Evolutionary conservation across 2,329 filamentous ascomycete species (phyloP).

Genomic region (Xylariaceae sp.): DNA sequence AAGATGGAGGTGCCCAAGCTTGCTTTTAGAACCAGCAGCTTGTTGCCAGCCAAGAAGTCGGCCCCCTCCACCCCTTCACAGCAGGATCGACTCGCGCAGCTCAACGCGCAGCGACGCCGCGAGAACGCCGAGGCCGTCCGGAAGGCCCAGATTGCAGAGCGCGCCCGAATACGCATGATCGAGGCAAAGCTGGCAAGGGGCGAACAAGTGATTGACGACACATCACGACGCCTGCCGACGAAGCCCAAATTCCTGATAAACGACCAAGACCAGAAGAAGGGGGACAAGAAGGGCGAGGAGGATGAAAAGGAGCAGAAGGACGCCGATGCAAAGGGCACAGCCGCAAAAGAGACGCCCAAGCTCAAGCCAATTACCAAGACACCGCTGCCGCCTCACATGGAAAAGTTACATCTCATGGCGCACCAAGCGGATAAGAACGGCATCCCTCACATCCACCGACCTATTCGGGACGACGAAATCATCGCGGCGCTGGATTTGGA

Average conservation of each 20-base stretch:
- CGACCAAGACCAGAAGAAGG: slow-evolving; percentile 46
- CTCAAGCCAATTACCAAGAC: slow-evolving; percentile 36
- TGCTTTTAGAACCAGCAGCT: slow-evolving; percentile 64
- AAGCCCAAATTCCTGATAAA: slow-evolving; percentile 64
- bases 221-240: slow-evolving; percentile 58
- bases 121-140: slow-evolving; percentile 87
- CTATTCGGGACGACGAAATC: slow-evolving; percentile 85
- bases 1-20: slow-evolving; percentile 63
- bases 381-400: slow-evolving; percentile 45
- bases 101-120: slow-evolving; percentile 80
- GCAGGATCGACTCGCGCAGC: slow-evolving; percentile 74
- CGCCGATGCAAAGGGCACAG: slow-evolving; percentile 45
- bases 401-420: slow-evolving; percentile 48
- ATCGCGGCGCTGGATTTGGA: slow-evolving; percentile 85
- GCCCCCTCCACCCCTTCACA: slow-evolving; percentile 51
- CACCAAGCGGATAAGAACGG: slow-evolving; percentile 52
- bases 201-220: slow-evolving; percentile 54
- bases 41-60: slow-evolving; percentile 50
- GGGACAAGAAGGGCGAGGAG: slow-evolving; percentile 37
- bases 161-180: slow-evolving; percentile 54
- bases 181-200: slow-evolving; percentile 58
- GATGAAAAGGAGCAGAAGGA: slow-evolving; percentile 32
- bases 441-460: slow-evolving; percentile 66
- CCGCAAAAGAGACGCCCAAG: slow-evolving; percentile 50
- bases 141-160: slow-evolving; percentile 80